Evolutionary conservation across 495 filamentous ascomycete species (phyloP), one percentile per base, ranked within the genome.

Genomic region (Aspergillus nanangensis): DNA sequence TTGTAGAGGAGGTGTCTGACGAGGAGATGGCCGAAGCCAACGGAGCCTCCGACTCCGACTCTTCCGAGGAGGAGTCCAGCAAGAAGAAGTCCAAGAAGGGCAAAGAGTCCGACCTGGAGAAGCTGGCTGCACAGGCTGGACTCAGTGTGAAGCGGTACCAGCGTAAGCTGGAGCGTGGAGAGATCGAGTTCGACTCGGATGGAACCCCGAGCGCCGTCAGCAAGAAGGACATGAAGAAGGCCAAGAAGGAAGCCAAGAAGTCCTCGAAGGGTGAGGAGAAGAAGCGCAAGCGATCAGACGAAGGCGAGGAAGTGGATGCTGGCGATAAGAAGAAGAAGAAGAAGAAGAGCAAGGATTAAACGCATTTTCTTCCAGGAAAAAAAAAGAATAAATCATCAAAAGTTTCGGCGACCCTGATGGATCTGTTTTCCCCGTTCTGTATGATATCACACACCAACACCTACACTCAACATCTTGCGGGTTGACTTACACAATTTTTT

Each of bases 191-290:
- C 48, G 69, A 71, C 44, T 60, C 64, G 7, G 73, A 78, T 35
- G 82, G 82, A 27, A 81, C 70, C 44, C 81, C 82, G 8, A 65
- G 74, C 42, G 61, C 81, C n/a, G 47, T 82, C 48, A 83, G 78
- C 65, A 86, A 88, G 73, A 88, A 88, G 69, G 83, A 84, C 43
- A 61, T 85, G 48, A 89, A 89, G 77, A 86, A 84, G 71, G 72
- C 77, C 49, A 82, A 80, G 76, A 85, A 84, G 67, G 73, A 74
- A 17, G 73, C 74, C 52, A 77, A 78, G 59, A 82, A 84, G 62
- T 65, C 65, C 4, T 44, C 57, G 48, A 75, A 76, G 60, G 71
- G 69, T 34, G 68, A 64, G 18, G 66, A 63, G 50, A 81, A 76
- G 69, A 81, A 81, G 69, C 70, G 70, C 58, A 79, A 80, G 70